Percentiles rank a stretch among this genome's conserved stretches.
phyloP scores from a whole-genome alignment of 2,329 filamentous ascomycete genomes.

The Venturia effusa region DNA sequence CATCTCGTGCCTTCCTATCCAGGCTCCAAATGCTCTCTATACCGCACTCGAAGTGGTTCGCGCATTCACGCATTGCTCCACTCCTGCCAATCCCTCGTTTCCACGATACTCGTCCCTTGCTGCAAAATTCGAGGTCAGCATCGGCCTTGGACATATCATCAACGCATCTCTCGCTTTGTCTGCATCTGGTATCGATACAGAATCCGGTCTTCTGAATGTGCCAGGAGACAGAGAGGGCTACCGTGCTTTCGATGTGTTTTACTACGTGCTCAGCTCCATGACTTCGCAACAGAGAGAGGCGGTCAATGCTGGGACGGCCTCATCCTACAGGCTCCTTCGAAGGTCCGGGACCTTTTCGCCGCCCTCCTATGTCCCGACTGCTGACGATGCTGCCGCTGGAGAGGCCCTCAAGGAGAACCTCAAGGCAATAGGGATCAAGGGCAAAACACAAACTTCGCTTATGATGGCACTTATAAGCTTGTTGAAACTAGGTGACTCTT shows the following conservation, averaged over 20 bases:
- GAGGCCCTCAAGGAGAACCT: slow-evolving; percentile 84
- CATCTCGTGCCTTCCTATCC: slow-evolving; percentile 66
- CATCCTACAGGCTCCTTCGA: slow-evolving; percentile 67
- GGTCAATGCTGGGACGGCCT: slow-evolving; percentile 65
- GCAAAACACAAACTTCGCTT: slow-evolving; percentile 66
- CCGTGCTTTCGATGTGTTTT: slow-evolving; percentile 94
- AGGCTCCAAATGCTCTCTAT: slow-evolving; percentile 63
- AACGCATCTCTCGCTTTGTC: slow-evolving; percentile 69
- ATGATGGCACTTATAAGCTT: slow-evolving; percentile 79
- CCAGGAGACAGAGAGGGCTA: slow-evolving; percentile 63
- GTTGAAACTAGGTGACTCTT: slow-evolving; percentile 81
- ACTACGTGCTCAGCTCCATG: slow-evolving; percentile 83
- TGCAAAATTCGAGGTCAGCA: slow-evolving; percentile 69
- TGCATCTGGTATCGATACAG: slow-evolving; percentile 77
- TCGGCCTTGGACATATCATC: slow-evolving; percentile 62
- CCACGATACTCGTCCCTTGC: slow-evolving; percentile 71
- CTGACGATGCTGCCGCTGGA: slow-evolving; percentile 82
- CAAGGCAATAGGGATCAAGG: slow-evolving; percentile 90
- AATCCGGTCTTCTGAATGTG: slow-evolving; percentile 67
- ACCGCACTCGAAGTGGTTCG: slow-evolving; percentile 71
- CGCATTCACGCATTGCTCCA: slow-evolving; percentile 80
- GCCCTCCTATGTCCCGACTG: slow-evolving; percentile 80
- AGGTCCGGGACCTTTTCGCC: slow-evolving; percentile 77
- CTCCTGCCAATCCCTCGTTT: slow-evolving; percentile 78
- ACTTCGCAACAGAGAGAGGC: slow-evolving; percentile 84